Base-by-base conservation (phyloP, 306 rosid species). In the Prunus davidiana region DNA sequence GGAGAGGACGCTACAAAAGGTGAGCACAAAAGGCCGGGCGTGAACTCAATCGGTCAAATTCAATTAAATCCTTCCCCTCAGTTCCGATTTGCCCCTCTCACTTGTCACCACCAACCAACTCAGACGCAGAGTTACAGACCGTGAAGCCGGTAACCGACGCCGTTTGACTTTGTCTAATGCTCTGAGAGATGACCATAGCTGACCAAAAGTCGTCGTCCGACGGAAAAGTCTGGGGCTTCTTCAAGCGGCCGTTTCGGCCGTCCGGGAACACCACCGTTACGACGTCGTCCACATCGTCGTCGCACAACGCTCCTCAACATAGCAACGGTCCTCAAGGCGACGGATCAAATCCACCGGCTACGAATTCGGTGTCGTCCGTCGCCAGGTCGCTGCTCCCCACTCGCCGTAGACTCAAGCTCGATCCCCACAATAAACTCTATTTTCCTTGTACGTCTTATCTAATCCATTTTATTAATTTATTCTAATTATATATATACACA, bases 341-440 rank as follows among this genome's bases (percentile, higher is more conserved):
- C 19, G 92, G 89, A 19, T 89, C 96, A 24, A 47, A 80, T 45
- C 83, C 87, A 10, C 88, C 84, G n/a, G 3, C 75, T 75, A 79
- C 97, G 12, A 85, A 24, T 64, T 87, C 99, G 16, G 98, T 96
- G 70, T 89, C 99, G 43, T 91, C 98, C 0, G 99, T 96, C 25
- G 98, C 99, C 9, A 83, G 90, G 85, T 96, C 98, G 75, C 80
- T 96, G 71, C 98, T 96, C 49, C 99, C 91, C 0, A 87, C 93
- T 34, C 92, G 98, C 47, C 99, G 99, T 43, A 93, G 99, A 62
- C 99, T 96, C 80, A 96, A 89, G 93, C 99, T 96, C 66, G 99
- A 96, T 87, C 99, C 99, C 19, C 73, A 93, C 51, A 84, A 79
- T 69, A 96, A 96, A 84, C 99, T 96, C 63, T 96, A 86, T 86